Percentiles rank a stretch among this genome's conserved stretches.
Conservation (phyloP, 2,329 filamentous ascomycete species). For the Talaromyces verruculosus region DNA sequence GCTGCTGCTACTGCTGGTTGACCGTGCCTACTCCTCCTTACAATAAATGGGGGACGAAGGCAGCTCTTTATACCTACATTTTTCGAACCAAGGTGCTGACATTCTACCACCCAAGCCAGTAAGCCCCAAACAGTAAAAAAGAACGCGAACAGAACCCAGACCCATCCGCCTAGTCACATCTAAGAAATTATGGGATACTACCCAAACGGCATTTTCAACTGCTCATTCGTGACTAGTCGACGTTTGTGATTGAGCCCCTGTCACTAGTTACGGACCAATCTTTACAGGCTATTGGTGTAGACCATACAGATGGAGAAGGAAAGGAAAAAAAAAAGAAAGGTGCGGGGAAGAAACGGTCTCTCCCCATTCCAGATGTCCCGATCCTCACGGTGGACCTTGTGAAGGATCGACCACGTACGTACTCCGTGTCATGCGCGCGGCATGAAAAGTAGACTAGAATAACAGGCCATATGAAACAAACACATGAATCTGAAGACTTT, state of each 20-base stretch:
- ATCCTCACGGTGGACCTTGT: background rate
- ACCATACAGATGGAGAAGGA: background rate
- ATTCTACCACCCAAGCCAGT: background rate
- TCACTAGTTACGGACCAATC: background rate
- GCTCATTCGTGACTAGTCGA: background rate
- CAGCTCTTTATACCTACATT: background rate
- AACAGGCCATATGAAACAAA: background rate
- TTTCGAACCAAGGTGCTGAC: background rate
- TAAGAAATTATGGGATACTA: background rate
- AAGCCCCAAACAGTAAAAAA: too few species aligned
- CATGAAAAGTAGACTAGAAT: background rate
- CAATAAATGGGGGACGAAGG: background rate
- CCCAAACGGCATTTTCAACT: background rate
- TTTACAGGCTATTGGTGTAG: background rate
- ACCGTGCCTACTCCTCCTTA: background rate
- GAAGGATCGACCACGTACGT: constrained; percentile 1
- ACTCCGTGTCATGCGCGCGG: background rate
- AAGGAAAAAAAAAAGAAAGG: background rate
- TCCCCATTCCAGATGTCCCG: background rate
- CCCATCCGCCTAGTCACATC: background rate
- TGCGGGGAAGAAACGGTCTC: background rate
- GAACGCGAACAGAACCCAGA: background rate
- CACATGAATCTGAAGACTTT: background rate
- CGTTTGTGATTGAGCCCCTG: background rate
- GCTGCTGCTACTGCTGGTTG: background rate